These are phyloP conservation scores for Trichomonascus vanleenenianus DNA, from an alignment of 805 yeast species.

Conservation along the genomic window DNA sequence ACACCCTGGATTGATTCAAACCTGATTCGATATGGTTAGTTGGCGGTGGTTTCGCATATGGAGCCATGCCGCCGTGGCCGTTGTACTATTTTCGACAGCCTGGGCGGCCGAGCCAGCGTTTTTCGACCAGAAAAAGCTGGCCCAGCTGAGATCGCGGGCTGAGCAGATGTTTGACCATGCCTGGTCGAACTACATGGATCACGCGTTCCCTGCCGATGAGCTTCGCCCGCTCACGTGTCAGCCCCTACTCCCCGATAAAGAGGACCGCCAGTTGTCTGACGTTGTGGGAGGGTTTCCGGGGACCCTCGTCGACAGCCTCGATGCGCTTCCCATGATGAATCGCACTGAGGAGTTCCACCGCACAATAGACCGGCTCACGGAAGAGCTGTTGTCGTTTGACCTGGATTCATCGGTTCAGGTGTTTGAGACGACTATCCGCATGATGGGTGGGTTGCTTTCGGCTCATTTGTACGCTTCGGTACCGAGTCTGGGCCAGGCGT, in stretches of 20 bases:
- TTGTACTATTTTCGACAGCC: no score
- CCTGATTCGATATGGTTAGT: no score
- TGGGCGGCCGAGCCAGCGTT: no score
- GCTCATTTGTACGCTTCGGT: conserved; percentile 66
- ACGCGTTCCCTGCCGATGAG: conserved; percentile 76
- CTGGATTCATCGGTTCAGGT: conserved; percentile 74
- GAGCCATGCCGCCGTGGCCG: no score
- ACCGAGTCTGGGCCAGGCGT: conserved; percentile 35
- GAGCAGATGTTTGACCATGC: conserved; percentile 57
- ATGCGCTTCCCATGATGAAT: conserved; percentile 67
- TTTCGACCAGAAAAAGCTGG: no score
- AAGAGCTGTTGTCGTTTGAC: conserved; percentile 40
- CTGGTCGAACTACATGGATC: conserved; percentile 56
- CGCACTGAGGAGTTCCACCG: conserved; percentile 49
- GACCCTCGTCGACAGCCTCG: conserved; percentile 72
- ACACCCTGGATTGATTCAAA: no score
- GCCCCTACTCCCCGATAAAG: conserved; percentile 45
- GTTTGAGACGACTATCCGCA: conserved; percentile 77
- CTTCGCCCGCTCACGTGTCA: conserved; percentile 65
- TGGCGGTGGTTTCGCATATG: no score
- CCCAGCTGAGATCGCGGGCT: no score
- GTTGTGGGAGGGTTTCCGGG: conserved; percentile 77
- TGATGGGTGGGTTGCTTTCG: conserved; percentile 73
- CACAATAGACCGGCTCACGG: conserved; percentile 34
- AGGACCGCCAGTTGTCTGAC: conserved; percentile 62